Conservation (phyloP, 2,329 filamentous ascomycete species). For the Alternaria sp. region DNA sequence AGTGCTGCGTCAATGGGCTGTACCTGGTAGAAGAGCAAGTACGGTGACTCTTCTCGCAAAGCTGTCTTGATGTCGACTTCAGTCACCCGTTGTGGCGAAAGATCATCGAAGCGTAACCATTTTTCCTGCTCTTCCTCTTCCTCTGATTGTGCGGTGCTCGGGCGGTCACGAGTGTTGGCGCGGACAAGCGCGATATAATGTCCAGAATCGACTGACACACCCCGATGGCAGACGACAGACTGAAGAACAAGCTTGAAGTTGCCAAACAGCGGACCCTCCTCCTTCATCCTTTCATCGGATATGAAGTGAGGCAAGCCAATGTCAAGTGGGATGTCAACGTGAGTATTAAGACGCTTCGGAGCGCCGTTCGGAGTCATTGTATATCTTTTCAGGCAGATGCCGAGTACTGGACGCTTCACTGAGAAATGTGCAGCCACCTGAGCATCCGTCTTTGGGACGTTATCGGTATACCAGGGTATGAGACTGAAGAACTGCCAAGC, state of each 20-base stretch:
- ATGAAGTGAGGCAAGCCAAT: slow-evolving; percentile 88
- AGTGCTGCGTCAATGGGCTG: slow-evolving; percentile 80
- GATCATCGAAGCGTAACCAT: slow-evolving; percentile 94
- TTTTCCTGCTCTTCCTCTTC: slow-evolving; percentile 53
- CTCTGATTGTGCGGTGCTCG: slow-evolving; percentile 59
- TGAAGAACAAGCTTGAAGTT: slow-evolving; percentile 94
- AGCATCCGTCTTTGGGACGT: slow-evolving; percentile 69
- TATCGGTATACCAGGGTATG: slow-evolving; percentile 88
- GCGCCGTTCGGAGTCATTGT: slow-evolving; percentile 74
- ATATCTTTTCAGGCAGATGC: slow-evolving; percentile 93
- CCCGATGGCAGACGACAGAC: slow-evolving; percentile 90
- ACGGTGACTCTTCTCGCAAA: slow-evolving; percentile 86
- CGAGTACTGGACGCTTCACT: slow-evolving; percentile 81
- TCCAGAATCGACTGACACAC: slow-evolving; percentile 82
- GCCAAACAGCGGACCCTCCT: slow-evolving; percentile 74
- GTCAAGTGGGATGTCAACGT: slow-evolving; percentile 90
- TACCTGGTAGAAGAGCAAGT: slow-evolving; percentile 94
- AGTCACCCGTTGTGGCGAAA: slow-evolving; percentile 74
- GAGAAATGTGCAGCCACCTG: slow-evolving; percentile 92
- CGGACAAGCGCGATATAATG: slow-evolving; percentile 91
- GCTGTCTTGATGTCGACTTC: slow-evolving; percentile 80
- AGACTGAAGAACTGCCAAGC: slow-evolving; percentile 98
- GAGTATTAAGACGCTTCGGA: slow-evolving; percentile 77
- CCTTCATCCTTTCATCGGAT: slow-evolving; percentile 74
- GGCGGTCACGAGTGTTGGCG: slow-evolving; percentile 61